Evolutionary conservation across 148 eudicot genomes (phyloP).

Genomic region (Rhododendron henanense): DNA sequence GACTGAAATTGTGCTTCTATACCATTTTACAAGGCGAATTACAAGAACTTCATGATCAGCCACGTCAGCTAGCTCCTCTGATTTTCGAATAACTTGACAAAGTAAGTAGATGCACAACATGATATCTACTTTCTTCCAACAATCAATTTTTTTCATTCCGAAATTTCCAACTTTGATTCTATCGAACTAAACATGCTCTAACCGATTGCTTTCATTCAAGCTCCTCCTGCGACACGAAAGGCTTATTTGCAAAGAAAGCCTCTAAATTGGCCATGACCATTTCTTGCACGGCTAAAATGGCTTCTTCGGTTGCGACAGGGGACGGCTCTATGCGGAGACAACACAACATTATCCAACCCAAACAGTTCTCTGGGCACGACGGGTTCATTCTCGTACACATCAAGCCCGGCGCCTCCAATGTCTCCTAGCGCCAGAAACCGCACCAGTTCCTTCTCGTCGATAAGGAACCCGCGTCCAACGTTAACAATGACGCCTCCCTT

Average conservation of each 20-base stretch:
- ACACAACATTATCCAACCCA: conserved; percentile 64
- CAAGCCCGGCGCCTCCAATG: conserved; percentile 77
- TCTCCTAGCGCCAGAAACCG: conserved; percentile 44
- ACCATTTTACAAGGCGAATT: too few relatives aligned
- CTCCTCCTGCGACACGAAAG: conserved; percentile 4
- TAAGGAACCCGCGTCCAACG: conserved; percentile 66
- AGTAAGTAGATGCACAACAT: too few relatives aligned
- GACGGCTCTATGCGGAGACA: conserved; percentile 53
- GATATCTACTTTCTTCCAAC: too few relatives aligned
- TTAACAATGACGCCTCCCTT: conserved; percentile 60
- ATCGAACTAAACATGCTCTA: too few relatives aligned
- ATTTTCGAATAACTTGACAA: too few relatives aligned
- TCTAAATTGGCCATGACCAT: conserved; percentile 43
- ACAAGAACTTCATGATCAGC: too few relatives aligned
- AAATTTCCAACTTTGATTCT: too few relatives aligned
- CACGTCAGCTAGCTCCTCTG: too few relatives aligned
- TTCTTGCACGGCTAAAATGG: conserved; percentile 33
- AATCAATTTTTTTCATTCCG: too few relatives aligned
- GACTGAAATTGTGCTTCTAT: too few relatives aligned
- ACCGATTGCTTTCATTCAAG: too few relatives aligned
- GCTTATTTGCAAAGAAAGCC: conserved; percentile 68
- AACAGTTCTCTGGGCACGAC: conserved; percentile 59
- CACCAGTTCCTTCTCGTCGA: conserved; percentile 63
- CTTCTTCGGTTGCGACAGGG: conserved; percentile 50
- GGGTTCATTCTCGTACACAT: conserved; percentile 77